These are phyloP conservation scores for Solanum sejunctum DNA, from an alignment of 257 asterid genomes.

Conservation along the genomic window DNA sequence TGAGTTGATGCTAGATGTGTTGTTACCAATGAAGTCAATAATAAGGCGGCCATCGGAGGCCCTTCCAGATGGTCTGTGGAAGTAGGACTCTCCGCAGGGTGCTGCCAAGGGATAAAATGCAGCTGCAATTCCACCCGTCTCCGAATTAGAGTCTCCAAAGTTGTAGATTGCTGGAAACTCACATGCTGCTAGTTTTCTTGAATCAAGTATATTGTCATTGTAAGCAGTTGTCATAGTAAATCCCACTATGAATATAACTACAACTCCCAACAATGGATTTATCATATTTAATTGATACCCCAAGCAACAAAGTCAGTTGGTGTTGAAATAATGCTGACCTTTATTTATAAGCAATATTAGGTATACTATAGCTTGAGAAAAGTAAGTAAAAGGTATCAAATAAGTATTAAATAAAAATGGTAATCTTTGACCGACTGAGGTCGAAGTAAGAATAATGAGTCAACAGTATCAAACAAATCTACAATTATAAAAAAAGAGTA, in stretches of 20 bases:
- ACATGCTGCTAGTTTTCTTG: constrained; percentile 14
- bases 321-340: neutral
- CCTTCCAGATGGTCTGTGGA: constrained; percentile 34
- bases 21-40: constrained; percentile 40
- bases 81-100: constrained; percentile 37
- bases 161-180: constrained; percentile 44
- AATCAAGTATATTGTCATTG: neutral
- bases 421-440: neutral
- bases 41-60: constrained; percentile 47
- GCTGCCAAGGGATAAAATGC: constrained; percentile 27
- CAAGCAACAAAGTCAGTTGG: neutral
- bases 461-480: neutral
- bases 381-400: neutral
- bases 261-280: neutral
- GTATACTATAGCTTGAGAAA: neutral
- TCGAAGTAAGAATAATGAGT: neutral
- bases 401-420: neutral
- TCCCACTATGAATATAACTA: neutral
- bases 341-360: neutral
- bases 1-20: neutral
- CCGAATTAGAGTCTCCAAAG: constrained; percentile 57
- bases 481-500: neutral
- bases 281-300: neutral
- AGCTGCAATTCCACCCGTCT: constrained; percentile 48
- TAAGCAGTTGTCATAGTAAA: neutral